Conservation (phyloP, 257 asterid species). For the Echites panduratus region DNA sequence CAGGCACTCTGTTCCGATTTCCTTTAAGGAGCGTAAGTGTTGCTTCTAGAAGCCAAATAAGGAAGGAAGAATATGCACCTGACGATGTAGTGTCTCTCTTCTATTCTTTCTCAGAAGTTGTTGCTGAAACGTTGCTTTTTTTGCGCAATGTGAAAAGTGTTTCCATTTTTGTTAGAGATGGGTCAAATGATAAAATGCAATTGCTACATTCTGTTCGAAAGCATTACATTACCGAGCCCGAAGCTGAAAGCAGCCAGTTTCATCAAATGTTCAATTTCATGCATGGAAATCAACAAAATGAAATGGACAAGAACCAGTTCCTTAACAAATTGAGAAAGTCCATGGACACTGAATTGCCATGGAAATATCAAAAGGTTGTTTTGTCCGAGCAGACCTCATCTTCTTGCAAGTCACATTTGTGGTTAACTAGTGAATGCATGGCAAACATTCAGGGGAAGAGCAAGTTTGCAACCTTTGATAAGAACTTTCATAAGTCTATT, state of each 20-base stretch:
- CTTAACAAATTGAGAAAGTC: constrained; percentile 61
- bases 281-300: constrained; percentile 50
- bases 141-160: constrained; percentile 72
- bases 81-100: constrained; percentile 79
- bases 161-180: constrained; percentile 82
- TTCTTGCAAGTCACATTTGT: constrained; percentile 52
- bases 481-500: constrained; percentile 52
- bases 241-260: constrained; percentile 48
- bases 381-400: constrained; percentile 63
- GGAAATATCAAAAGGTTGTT: constrained; percentile 88
- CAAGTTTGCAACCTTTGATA: constrained; percentile 40
- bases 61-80: constrained; percentile 70
- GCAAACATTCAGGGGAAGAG: constrained; percentile 44
- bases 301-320: constrained; percentile 57
- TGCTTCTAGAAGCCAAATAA: constrained; percentile 92
- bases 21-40: constrained; percentile 70
- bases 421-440: constrained; percentile 84
- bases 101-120: constrained; percentile 77
- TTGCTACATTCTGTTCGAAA: constrained; percentile 69
- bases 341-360: constrained; percentile 46
- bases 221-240: constrained; percentile 55
- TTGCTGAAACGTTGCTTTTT: constrained; percentile 74
- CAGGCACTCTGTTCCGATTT: constrained; percentile 94
- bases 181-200: constrained; percentile 73
- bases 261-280: constrained; percentile 64